phyloP scores from a whole-genome alignment of 2,329 filamentous ascomycete species.

The Colletotrichum sojae region DNA sequence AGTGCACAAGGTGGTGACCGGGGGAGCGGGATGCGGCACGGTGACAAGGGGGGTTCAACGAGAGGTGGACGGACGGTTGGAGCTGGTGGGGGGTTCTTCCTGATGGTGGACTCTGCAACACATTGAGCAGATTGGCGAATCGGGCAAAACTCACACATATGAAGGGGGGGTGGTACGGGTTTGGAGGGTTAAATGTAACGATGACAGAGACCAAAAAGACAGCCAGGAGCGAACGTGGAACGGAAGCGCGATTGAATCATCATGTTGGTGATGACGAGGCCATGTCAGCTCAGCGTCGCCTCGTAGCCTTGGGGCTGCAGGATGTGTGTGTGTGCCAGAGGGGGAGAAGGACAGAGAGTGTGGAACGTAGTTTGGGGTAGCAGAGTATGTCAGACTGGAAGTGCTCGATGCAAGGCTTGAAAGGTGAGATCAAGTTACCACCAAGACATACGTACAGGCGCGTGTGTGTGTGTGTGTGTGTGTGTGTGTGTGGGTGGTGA shows the following conservation, averaged over 20 bases:
- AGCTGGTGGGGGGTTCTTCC: neutral
- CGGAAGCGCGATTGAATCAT: neutral
- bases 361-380: constrained; percentile 9
- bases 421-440: neutral
- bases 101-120: constrained; percentile 8
- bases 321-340: neutral
- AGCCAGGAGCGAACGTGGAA: neutral
- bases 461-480: neutral
- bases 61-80: constrained; percentile 1
- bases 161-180: neutral
- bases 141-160: constrained; percentile 8
- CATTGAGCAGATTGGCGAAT: constrained; percentile 30
- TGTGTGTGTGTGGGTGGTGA: constrained; percentile 13
- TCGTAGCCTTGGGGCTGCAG: neutral
- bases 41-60: constrained; percentile 31
- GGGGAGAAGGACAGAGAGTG: neutral
- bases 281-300: constrained; percentile 16
- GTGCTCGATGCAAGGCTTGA: constrained; percentile 3
- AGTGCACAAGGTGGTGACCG: constrained; percentile 2
- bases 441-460: neutral
- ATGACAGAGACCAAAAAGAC: constrained; percentile 13
- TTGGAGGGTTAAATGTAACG: constrained; percentile 1
- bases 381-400: neutral
- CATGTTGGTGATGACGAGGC: constrained; percentile 10
- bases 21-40: constrained; percentile 22